Conservation (phyloP, 139 green algal genomes). For the Coelastrella sp. region DNA sequence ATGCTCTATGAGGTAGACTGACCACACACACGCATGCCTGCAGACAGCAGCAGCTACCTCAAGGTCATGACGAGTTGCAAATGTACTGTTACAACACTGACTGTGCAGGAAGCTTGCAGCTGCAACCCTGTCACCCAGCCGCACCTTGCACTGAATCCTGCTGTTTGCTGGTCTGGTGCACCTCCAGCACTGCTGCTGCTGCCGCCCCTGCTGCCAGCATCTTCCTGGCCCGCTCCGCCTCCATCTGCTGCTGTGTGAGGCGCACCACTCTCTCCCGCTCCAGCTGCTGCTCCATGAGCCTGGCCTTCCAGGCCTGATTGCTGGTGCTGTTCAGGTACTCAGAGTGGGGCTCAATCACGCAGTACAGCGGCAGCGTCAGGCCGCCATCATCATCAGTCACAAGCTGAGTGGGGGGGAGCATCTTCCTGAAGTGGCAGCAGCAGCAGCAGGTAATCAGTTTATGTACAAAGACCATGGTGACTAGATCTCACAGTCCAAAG, state of each 20-base stretch:
- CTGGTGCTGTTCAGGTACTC: slow-evolving; percentile 25
- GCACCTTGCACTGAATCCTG: neutral
- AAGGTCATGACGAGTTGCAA: too few relatives aligned
- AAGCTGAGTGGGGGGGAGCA: neutral
- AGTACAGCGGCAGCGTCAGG: slow-evolving; percentile 18
- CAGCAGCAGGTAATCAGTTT: neutral
- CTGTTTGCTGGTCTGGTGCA: too few relatives aligned
- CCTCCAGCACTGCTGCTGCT: neutral
- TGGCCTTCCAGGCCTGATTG: neutral
- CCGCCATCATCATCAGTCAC: slow-evolving; percentile 5
- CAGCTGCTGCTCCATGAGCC: slow-evolving; percentile 20
- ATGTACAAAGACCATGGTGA: neutral
- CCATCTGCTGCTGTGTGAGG: neutral
- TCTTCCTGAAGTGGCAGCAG: neutral
- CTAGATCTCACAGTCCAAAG: neutral
- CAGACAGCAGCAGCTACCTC: too few relatives aligned
- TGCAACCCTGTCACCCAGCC: neutral
- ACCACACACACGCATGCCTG: too few relatives aligned
- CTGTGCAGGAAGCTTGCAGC: neutral
- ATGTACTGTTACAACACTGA: neutral
- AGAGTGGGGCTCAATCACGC: slow-evolving; percentile 25
- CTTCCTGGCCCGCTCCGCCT: neutral
- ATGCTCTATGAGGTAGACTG: too few relatives aligned
- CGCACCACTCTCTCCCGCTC: neutral
- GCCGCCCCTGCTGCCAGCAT: neutral